Conservation (phyloP, 345 rosid species). For the Camelina sativa region DNA sequence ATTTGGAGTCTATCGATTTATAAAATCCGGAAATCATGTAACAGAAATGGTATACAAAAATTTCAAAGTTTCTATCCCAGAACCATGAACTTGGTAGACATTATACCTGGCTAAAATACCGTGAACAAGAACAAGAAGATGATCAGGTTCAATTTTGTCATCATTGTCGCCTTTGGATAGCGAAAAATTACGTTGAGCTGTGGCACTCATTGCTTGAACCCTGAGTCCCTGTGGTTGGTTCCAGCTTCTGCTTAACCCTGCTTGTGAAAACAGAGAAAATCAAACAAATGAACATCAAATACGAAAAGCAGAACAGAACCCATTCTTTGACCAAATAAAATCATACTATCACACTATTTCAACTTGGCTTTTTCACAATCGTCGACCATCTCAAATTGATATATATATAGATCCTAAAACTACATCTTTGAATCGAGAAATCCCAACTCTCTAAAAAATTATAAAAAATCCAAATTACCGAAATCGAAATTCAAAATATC, state of each 20-base stretch:
- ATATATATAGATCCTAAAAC: conserved; percentile 3
- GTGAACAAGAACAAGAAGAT: conserved; percentile 97
- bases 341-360: background rate
- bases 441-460: background rate
- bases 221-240: conserved; percentile 53
- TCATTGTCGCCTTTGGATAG: conserved; percentile 46
- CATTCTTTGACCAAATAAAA: background rate
- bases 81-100: background rate
- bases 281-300: background rate
- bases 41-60: background rate
- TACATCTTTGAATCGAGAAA: background rate
- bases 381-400: background rate
- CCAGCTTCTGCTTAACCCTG: conserved; percentile 55
- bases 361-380: conserved; percentile 20
- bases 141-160: conserved; percentile 73
- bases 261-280: conserved; percentile 31
- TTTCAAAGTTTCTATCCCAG: background rate
- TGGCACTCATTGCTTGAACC: conserved; percentile 71
- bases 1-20: background rate
- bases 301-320: conserved; percentile 1
- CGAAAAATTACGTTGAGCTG: conserved; percentile 54
- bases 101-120: conserved; percentile 91
- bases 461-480: conserved; percentile 49
- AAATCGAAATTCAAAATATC: conserved; percentile 50
- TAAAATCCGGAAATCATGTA: background rate